Evolutionary conservation across 2,329 filamentous ascomycete species (phyloP).

Genomic region (Didymella pinodella): DNA sequence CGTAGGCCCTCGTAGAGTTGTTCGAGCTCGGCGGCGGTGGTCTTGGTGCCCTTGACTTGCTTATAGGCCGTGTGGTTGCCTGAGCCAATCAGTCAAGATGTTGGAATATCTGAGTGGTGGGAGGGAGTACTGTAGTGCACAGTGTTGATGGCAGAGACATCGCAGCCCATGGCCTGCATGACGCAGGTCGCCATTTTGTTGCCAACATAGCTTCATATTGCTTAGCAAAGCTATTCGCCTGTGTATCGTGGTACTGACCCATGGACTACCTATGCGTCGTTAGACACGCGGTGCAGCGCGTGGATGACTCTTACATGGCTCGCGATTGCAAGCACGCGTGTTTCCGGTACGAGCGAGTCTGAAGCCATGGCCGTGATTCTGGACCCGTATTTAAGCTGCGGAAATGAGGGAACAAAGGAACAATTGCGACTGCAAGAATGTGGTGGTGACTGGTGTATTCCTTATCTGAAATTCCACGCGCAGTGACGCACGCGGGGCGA

Average conservation of each 20-base stretch:
- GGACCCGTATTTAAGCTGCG: background rate
- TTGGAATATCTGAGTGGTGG: background rate
- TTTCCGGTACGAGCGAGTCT: constrained; percentile 63
- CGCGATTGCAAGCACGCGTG: constrained; percentile 82
- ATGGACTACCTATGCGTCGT: constrained; percentile 68
- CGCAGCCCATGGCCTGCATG: constrained; percentile 91
- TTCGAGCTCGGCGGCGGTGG: constrained; percentile 80
- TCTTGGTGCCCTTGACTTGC: constrained; percentile 84
- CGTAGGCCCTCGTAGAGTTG: constrained; percentile 86
- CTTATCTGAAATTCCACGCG: constrained; percentile 46
- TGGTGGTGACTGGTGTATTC: constrained; percentile 35
- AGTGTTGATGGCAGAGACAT: constrained; percentile 93
- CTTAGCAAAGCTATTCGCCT: constrained; percentile 61
- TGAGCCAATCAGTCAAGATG: background rate
- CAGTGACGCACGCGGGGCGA: constrained; percentile 46
- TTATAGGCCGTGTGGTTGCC: constrained; percentile 90
- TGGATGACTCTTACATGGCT: constrained; percentile 78
- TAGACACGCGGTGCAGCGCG: constrained; percentile 13
- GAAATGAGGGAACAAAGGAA: background rate
- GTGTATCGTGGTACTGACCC: constrained; percentile 63
- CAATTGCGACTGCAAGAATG: background rate
- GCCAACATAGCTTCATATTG: constrained; percentile 69
- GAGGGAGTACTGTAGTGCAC: constrained; percentile 79
- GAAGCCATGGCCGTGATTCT: constrained; percentile 33
- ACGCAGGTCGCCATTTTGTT: constrained; percentile 97